Evolutionary conservation across 1,139 yeast species (phyloP), one percentile per base, ranked within the genome.

Genomic region (Yamadazyma taylorii): DNA sequence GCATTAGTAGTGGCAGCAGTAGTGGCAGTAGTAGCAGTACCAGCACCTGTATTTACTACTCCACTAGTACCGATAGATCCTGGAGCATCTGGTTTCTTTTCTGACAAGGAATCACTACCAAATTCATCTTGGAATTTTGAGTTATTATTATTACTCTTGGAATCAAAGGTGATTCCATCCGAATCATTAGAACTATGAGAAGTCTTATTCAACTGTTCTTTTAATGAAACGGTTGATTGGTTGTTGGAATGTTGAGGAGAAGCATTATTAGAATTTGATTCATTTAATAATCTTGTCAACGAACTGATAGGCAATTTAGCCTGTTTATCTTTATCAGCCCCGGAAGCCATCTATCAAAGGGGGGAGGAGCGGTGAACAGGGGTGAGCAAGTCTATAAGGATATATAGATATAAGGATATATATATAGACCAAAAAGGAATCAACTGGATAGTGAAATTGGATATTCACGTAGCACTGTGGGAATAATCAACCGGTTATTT

Each of bases 251-350:
- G 46, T 9, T 45, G 41, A 8, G 69, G 68, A 16, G 58, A 46
- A 30, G 55, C 45, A 27, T 50, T 51, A 25, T 56, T 55, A 25
- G 66, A 57, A 41, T 57, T 55, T 21, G 68, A 62, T 42, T 69
- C 75, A 41, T 66, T 63, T 43, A 71, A 56, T 17, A 71, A 62
- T 39, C 72, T 52, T 12, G 77, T 71, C 46, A 71, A 60, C n/a
- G 75, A 67, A 36, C 68, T 59, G 9, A 48, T 49, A 2, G 52
- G 51, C 6, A 16, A 32, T 34, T 35, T 40, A 17, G 34, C 7
- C 25, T 40, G 38, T 23, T 39, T 45, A 5, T 26, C 34, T 30
- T 35, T 39, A 6, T 27, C 30, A 25, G 10, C n/a, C 15, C 21
- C 21, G 8, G 21, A 19, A 19, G 21, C 8, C 21, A 19, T 19